These are phyloP conservation scores for Dysphania ambrosioides DNA, from an alignment of 148 eudicot species.

Conservation along the genomic window DNA sequence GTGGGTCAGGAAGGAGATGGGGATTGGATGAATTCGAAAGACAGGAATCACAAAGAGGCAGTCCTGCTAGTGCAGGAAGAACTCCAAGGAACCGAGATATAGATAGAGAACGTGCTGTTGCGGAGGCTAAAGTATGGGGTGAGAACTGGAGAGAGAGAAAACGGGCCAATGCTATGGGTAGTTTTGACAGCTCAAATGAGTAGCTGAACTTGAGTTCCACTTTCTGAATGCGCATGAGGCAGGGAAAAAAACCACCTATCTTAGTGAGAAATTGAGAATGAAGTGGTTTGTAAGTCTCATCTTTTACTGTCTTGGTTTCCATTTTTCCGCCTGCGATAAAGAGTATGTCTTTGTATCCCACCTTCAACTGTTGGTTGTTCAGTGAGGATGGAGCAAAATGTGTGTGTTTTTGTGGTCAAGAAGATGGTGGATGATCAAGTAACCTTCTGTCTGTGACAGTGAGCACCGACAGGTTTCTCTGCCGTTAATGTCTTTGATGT, in stretches of 20 bases:
- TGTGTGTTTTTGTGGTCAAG: slow-evolving; percentile 28
- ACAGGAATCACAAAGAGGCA: slow-evolving; percentile 55
- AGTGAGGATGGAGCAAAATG: slow-evolving; percentile 22
- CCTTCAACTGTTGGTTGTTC: slow-evolving; percentile 13
- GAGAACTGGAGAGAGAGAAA: slow-evolving; percentile 87
- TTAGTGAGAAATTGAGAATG: slow-evolving; percentile 2
- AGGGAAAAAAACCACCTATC: slow-evolving; percentile 9
- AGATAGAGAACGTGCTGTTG: slow-evolving; percentile 88
- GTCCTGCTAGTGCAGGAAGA: slow-evolving; percentile 70
- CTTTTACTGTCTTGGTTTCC: slow-evolving; percentile 27
- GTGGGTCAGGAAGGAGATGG: slow-evolving; percentile 75
- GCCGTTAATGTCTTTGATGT: slow-evolving; percentile 21
- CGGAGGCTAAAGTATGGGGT: slow-evolving; percentile 98
- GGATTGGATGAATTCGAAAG: slow-evolving; percentile 49
- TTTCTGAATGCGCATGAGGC: background rate
- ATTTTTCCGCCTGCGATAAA: slow-evolving; percentile 23
- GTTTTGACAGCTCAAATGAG: slow-evolving; percentile 69
- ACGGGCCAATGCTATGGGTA: slow-evolving; percentile 48
- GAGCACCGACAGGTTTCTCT: slow-evolving; percentile 11
- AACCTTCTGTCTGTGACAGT: slow-evolving; percentile 9
- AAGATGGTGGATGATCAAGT: slow-evolving; percentile 22
- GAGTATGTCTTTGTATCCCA: slow-evolving; percentile 24
- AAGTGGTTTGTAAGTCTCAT: slow-evolving; percentile 13
- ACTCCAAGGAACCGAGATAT: slow-evolving; percentile 67
- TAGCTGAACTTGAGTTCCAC: slow-evolving; percentile 15